phyloP scores from a whole-genome alignment of 148 eudicot species.

The Fallopia convolvulus region DNA sequence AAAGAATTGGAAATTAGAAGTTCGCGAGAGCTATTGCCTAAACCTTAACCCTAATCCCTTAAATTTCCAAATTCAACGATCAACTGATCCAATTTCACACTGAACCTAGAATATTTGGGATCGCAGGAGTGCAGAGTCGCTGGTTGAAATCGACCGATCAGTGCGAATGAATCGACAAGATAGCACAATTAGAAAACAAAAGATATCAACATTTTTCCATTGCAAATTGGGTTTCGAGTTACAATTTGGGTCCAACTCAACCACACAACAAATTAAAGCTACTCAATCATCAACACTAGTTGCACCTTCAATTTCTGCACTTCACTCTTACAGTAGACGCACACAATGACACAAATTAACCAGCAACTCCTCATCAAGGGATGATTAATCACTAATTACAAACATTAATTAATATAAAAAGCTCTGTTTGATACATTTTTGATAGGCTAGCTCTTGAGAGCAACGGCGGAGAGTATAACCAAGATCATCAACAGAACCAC shows the following conservation, averaged over 20 bases:
- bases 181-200: not conserved
- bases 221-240: not conserved
- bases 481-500: slow-evolving; percentile 35
- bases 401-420: not conserved
- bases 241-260: not conserved
- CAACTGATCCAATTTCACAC: not conserved
- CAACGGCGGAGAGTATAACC: slow-evolving; percentile 42
- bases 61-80: not conserved
- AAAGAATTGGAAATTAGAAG: not conserved
- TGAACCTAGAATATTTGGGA: not conserved
- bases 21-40: not conserved
- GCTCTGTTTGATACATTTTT: too few species aligned
- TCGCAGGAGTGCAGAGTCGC: not conserved
- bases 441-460: slow-evolving; percentile 10
- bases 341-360: not conserved
- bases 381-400: slow-evolving; percentile 6
- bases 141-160: not conserved
- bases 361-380: not conserved
- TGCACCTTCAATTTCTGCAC: not conserved
- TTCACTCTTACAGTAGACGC: not conserved
- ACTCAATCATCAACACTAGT: not conserved
- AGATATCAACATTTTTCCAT: slow-evolving; percentile 3
- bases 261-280: not conserved
- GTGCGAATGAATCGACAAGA: not conserved
- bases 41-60: not conserved